Base-by-base conservation (phyloP, 163 green algal genomes). In the Scenedesmus sp. region DNA sequence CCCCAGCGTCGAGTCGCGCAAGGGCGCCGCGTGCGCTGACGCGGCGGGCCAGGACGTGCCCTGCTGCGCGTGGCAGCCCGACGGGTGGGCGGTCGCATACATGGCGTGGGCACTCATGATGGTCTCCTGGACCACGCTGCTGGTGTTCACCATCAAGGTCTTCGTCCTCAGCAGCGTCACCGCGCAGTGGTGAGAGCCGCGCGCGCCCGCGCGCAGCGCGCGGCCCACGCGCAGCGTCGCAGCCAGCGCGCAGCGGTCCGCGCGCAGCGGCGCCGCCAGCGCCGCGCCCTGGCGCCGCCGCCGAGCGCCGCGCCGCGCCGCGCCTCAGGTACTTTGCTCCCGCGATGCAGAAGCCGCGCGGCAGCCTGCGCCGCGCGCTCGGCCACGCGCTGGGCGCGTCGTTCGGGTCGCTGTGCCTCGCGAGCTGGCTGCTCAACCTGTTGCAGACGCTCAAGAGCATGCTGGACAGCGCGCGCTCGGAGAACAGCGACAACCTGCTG, bases 271-370 rank as follows among this genome's bases (percentile, higher is more conserved):
- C n/a, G n/a, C n/a, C n/a, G n/a, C n/a, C n/a, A n/a, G n/a, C n/a
- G n/a, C n/a, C n/a, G n/a, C n/a, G n/a, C n/a, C n/a, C n/a, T n/a
- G n/a, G n/a, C n/a, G n/a, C n/a, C n/a, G n/a, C n/a, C n/a, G n/a
- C n/a, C n/a, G n/a, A n/a, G n/a, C n/a, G n/a, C n/a, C n/a, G n/a
- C n/a, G n/a, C n/a, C n/a, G n/a, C n/a, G n/a, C n/a, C n/a, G n/a
- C n/a, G n/a, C n/a, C n/a, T n/a, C 62, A 77, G 75, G 75, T 82
- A 82, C 64, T 82, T 82, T 63, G 63, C 75, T 4, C 75, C 75
- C 3, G 75, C 42, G 11, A 24, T 39, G 22, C 5, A 11, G 22
- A 53, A 45, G 28, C 53, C 75, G 24, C 31, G 18, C 18, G 63
- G 64, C 17, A 22, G 44, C 14, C 26, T 70, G 20, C 18, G 22